Base-by-base conservation (phyloP, 768 basidiomycete species). In the Sistotremastrum niveocremeum region DNA sequence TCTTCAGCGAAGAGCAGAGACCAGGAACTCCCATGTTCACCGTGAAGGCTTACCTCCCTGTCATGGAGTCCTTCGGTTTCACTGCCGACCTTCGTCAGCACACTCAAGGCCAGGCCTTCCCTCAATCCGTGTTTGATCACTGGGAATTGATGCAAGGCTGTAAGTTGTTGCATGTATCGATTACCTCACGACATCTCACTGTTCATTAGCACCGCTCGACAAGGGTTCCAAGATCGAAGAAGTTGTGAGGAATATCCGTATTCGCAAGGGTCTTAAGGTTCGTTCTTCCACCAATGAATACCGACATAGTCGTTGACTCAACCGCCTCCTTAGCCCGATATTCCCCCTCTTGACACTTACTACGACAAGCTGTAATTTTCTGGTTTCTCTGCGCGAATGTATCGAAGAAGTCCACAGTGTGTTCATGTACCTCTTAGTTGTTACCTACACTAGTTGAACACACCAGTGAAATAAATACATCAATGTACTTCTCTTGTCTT, bases 11-110 rank as follows among this genome's bases (percentile, higher is more conserved):
- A 67, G 94, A 97, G 67, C 95, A 98, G 69, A 73, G 93, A 58
- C 72, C 80, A 3, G 94, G 95, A 70, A 99, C 95, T 11, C 95
- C 95, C 52, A 95, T 97, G 90, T 94, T 94, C 81, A 98, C 84
- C 41, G 84, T 99, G 68, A 98, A 95, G 77, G 91, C 91, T 29
- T 90, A 89, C 73, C 73, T 91, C 37, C 89, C 90, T 56, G 87
- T 90, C 62, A 70, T 72, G 62, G 87, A 89, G 67, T 90, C 86
- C 10, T 94, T 95, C 70, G 93, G 94, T 56, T 98, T 98, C 84
- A 98, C 91, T 66, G 88, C 84, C 56, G 91, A 87, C 57, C 81
- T 99, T 46, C 85, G 94, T 54, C 77, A 79, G 62, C 81, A 84
- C 42, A 98, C 95, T 37, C 78, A 76, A 60, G 95, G 95, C 44